Conservation (phyloP, 495 filamentous ascomycete genomes). For the Daldinia childiae region DNA sequence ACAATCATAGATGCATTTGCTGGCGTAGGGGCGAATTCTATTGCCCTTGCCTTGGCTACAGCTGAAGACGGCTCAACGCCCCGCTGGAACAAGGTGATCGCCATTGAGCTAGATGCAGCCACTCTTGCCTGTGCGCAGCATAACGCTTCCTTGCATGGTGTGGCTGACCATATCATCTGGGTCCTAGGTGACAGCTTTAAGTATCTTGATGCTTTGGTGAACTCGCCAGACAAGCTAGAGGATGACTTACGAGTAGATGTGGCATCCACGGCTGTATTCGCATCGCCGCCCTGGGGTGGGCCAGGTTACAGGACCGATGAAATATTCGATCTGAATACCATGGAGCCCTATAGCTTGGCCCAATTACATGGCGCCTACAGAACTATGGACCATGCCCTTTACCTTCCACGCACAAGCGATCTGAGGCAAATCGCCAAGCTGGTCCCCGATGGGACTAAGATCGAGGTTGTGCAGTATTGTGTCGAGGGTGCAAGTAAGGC, state of each 20-base stretch:
- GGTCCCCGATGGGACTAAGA: slow-evolving; percentile 54
- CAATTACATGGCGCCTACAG: slow-evolving; percentile 68
- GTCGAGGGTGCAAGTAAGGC: slow-evolving; percentile 89
- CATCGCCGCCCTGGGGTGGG: slow-evolving; percentile 95
- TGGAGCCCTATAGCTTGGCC: slow-evolving; percentile 84
- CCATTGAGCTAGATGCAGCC: slow-evolving; percentile 81
- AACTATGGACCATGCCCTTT: slow-evolving; percentile 69
- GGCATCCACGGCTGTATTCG: slow-evolving; percentile 73
- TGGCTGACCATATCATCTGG: slow-evolving; percentile 81
- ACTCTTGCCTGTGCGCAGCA: slow-evolving; percentile 88
- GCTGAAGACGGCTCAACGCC: slow-evolving; percentile 36
- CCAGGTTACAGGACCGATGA: slow-evolving; percentile 78
- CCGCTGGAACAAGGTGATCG: slow-evolving; percentile 82
- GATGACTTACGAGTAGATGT: slow-evolving; percentile 50
- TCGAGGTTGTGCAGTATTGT: slow-evolving; percentile 89
- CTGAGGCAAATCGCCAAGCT: slow-evolving; percentile 79
- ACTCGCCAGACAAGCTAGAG: slow-evolving; percentile 40
- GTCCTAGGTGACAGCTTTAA: slow-evolving; percentile 84
- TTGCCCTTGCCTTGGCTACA: slow-evolving; percentile 83
- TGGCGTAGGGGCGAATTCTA: slow-evolving; percentile 93
- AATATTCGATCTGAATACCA: slow-evolving; percentile 84
- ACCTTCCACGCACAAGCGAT: slow-evolving; percentile 89
- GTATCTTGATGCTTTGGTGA: slow-evolving; percentile 48
- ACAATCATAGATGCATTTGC: slow-evolving; percentile 87
- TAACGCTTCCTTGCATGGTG: slow-evolving; percentile 90